These are phyloP conservation scores for Mucor lusitanicus DNA, from an alignment of 371 early-diverging fungal genomes.

Conservation along the genomic window DNA sequence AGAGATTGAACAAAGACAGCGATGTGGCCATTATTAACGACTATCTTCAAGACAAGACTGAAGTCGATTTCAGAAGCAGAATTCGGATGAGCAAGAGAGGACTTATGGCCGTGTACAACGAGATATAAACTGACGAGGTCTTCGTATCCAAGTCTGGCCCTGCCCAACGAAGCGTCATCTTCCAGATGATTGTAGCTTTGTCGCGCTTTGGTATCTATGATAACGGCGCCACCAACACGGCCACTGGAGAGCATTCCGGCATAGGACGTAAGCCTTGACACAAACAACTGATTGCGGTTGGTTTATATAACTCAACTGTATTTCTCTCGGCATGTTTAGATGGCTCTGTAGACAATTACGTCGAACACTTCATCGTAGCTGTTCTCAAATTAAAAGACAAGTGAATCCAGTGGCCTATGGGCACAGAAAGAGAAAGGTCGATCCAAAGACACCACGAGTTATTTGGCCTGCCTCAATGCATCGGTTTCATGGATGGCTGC, in stretches of 20 bases:
- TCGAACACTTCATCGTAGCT: background rate
- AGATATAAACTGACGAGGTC: background rate
- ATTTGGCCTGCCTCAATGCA: background rate
- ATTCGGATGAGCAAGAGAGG: background rate
- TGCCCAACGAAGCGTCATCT: background rate
- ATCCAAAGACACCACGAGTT: background rate
- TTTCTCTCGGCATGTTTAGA: background rate
- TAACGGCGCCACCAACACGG: background rate
- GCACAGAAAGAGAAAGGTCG: background rate
- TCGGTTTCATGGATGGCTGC: background rate
- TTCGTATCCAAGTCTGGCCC: background rate
- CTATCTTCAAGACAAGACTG: background rate
- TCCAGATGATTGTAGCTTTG: background rate
- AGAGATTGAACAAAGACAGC: too few species aligned
- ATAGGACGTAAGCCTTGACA: background rate
- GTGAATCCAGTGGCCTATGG: background rate
- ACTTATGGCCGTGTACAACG: background rate
- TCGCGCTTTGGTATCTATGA: background rate
- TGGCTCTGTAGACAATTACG: background rate
- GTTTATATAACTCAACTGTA: too few species aligned
- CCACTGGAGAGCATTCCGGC: background rate
- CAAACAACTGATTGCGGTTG: too few species aligned
- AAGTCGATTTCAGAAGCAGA: background rate
- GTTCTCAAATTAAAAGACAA: background rate
- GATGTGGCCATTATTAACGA: too few species aligned